Evolutionary conservation across 2,329 filamentous ascomycete species (phyloP), one percentile per base, ranked within the genome.

Genomic region (Macrophomina pseudophaseolina): DNA sequence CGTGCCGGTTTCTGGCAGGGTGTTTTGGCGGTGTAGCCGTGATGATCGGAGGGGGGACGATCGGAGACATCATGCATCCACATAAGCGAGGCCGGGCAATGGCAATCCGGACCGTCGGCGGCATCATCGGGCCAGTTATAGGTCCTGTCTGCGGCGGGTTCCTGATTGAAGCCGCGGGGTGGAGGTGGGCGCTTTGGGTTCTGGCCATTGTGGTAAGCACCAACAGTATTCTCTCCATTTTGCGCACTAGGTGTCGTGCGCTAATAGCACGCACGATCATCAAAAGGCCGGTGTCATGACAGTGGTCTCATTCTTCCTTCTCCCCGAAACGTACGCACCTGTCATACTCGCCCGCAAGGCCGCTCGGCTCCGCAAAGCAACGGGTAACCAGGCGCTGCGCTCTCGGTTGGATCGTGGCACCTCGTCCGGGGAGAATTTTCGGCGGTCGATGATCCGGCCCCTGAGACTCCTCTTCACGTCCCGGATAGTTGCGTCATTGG

Each of bases 401-500:
- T 81, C 80, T 0, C 80, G 78, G 64, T 74, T 81, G 52, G 78
- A 81, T 48, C 71, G 72, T 4, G 74, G 76, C 0, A 73, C 83
- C 6, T 68, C 78, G 0, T 73, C 76, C 3, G 74, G 71, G 18
- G 75, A 82, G 40, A 72, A 83, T 56, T 81, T 85, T 71, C 69
- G 75, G 14, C 78, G 76, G 12, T 77, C 80, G 42, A 81, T 86
- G 68, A 73, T 82, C 5, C 80, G 90, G 2, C 86, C 87, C 0
- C 85, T 84, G 30, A 86, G 85, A 72, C 82, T 89, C 70, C 80
- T 87, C 33, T 77, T 90, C 40, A 78, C 85, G 30, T 86, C 85
- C n/a, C 82, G 88, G 0, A 85, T 87, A 58, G 81, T 86, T 6
- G 79, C 84, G 58, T 73, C 82, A 42, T 80, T 85, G 71, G 79